Evolutionary conservation across 106 monocot species (phyloP), one percentile per base, ranked within the genome.

Genomic region (Iris macrosiphon): DNA sequence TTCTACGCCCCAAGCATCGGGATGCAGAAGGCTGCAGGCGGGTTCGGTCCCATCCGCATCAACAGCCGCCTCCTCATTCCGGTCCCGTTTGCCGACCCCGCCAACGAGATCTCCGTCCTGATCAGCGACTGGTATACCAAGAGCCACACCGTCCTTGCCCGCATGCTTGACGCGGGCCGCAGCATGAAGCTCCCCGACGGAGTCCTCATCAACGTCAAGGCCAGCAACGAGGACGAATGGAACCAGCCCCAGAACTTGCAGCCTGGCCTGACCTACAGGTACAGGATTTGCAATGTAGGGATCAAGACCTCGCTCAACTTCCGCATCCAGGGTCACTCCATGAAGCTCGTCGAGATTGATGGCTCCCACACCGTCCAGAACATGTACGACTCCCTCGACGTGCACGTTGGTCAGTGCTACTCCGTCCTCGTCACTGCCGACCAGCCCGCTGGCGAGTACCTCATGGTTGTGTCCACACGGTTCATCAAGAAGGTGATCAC

Each of bases 331-430:
- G 55, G 50, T 7, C 79, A 74, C 27, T 3, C 39, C 6, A 41
- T 79, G 64, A 70, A 65, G 69, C 60, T 79, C 4, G 79, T 79
- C 3, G 74, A 79, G 56, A 67, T 78, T 45, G 72, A 78, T 57
- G 67, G 78, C 37, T 72, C 67, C 30, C 72, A 79, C 63, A 72
- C 71, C 3, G 33, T 79, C 16, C 78, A 79, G 52, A 72, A 63
- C 37, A 12, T 30, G 12, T 79, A 79, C 58, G 68, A 68, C 40
- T 79, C 78, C 27, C 51, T 79, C 38, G 78, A 79, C 68, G 40
- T 79, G 31, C 72, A 79, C 40, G 68, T 64, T 27, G 73, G 78
- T 1, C 78, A 79, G 62, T 79, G 78, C 78, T 64, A 37, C 62
- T 72, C 78, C 28, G 72, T 79, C 7, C 57, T 78, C 11, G 72